Conservation (phyloP, 345 rosid species). For the Hirschfeldia incana region DNA sequence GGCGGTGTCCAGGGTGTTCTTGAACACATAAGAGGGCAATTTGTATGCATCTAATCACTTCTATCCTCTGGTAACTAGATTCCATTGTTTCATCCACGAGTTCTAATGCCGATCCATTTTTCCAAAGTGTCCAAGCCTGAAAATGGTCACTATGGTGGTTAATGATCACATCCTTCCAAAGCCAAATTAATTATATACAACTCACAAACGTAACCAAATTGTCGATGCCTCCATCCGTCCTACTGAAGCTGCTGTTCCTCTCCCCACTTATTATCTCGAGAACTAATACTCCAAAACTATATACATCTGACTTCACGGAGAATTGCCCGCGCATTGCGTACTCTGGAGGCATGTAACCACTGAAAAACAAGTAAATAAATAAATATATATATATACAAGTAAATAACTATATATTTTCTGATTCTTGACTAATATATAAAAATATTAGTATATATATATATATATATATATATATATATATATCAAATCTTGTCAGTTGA, state of each 20-base stretch:
- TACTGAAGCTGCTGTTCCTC: not conserved
- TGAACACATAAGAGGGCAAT: not conserved
- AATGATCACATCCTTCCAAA: not conserved
- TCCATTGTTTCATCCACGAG: not conserved
- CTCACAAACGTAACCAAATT: not conserved
- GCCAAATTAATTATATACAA: not conserved
- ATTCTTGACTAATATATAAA: no score
- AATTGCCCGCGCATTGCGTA: not conserved
- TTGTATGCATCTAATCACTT: not conserved
- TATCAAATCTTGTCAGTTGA: no score
- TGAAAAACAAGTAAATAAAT: not conserved
- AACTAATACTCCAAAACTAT: no score
- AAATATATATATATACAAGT: no score
- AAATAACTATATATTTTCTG: no score
- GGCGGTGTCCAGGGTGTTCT: not conserved
- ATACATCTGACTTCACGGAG: no score
- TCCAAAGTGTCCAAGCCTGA: not conserved
- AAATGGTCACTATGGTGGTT: not conserved
- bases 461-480: no score
- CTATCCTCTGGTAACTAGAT: not conserved
- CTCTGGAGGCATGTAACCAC: not conserved
- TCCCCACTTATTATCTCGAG: no score
- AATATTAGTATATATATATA: no score
- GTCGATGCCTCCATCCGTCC: not conserved
- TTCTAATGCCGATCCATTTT: not conserved